Conservation (phyloP, 495 filamentous ascomycete genomes). For the Aspergillus conjunctus region DNA sequence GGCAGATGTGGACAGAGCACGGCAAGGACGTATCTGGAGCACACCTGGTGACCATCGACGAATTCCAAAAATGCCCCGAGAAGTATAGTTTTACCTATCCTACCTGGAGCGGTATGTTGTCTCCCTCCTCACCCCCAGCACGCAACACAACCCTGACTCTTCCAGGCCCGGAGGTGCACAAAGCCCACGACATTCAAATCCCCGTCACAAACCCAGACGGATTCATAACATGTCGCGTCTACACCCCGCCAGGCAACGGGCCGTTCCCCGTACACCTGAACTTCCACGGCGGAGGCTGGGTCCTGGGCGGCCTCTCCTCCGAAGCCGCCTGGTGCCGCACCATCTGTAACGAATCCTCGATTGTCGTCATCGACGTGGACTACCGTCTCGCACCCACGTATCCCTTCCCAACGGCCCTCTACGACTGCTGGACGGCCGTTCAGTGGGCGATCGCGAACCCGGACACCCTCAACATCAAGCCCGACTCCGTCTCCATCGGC, state of each 20-base stretch:
- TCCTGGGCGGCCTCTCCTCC: constrained; percentile 42
- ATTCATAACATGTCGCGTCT: constrained; percentile 43
- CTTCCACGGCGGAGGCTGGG: constrained; percentile 52
- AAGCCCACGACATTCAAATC: constrained; percentile 33
- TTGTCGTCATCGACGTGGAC: constrained; percentile 46
- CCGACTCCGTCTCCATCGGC: constrained; percentile 50
- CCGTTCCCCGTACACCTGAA: constrained; percentile 49
- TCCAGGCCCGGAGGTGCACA: constrained; percentile 34
- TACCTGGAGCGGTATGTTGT: constrained; percentile 31
- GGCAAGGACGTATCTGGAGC: constrained; percentile 23
- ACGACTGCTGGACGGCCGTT: constrained; percentile 43
- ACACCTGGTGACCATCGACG: constrained; percentile 33
- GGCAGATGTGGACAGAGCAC: constrained; percentile 22
- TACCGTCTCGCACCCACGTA: constrained; percentile 38
- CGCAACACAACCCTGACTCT: not conserved
- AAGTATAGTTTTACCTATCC: constrained; percentile 39
- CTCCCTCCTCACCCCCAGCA: not conserved
- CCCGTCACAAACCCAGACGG: constrained; percentile 38
- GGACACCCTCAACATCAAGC: constrained; percentile 45
- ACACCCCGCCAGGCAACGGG: constrained; percentile 33
- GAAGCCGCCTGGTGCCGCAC: constrained; percentile 44
- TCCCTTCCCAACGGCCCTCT: constrained; percentile 33
- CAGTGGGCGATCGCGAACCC: constrained; percentile 40
- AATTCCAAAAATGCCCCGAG: constrained; percentile 38
- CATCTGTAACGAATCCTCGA: constrained; percentile 44